phyloP scores from a whole-genome alignment of 164 flowering plant genomes.

The Annona squamosa region DNA sequence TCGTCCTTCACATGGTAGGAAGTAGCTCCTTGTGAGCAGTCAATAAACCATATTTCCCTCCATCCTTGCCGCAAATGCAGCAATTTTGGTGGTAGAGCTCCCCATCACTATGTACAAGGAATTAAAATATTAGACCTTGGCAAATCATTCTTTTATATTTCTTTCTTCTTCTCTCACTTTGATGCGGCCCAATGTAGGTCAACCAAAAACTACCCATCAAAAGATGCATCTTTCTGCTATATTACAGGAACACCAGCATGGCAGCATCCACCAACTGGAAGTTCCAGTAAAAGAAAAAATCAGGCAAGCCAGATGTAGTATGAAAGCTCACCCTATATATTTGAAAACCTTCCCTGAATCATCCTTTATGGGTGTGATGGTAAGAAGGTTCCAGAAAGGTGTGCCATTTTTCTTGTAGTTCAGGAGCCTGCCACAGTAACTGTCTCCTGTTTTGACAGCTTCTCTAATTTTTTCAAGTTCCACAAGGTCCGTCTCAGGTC shows the following conservation, averaged over 20 bases:
- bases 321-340: slow-evolving; percentile 62
- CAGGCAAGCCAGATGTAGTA: no score
- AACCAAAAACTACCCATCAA: no score
- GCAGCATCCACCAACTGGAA: no score
- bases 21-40: background rate
- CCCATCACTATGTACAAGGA: background rate
- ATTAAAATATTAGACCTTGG: background rate
- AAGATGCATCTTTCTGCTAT: no score
- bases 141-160: background rate
- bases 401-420: slow-evolving; percentile 95
- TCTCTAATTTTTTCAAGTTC: slow-evolving; percentile 71
- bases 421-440: slow-evolving; percentile 86
- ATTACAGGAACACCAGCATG: no score
- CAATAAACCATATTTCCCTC: background rate
- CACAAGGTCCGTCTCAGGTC: slow-evolving; percentile 69
- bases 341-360: slow-evolving; percentile 63
- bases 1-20: background rate
- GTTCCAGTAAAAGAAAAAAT: no score
- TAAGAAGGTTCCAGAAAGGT: slow-evolving; percentile 95
- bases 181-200: no score
- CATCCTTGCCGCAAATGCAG: background rate
- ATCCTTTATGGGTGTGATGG: slow-evolving; percentile 86
- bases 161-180: background rate
- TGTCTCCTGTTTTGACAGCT: slow-evolving; percentile 53
- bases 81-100: background rate